Evolutionary conservation across 179 eudicot species (phyloP).

Genomic region (Corrigiola litoralis): DNA sequence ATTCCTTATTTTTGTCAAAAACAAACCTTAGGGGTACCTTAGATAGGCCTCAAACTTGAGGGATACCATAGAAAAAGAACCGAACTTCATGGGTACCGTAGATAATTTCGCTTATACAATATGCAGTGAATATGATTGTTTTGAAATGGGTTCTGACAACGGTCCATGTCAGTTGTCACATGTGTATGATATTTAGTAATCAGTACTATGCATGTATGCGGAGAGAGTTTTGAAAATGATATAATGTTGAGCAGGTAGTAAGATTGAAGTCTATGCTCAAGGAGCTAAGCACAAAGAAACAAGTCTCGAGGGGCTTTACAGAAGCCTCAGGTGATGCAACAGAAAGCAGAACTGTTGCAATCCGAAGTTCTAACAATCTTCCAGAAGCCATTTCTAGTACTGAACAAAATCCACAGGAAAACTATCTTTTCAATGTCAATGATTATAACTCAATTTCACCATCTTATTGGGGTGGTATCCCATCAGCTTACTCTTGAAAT

Average conservation of each 20-base stretch:
- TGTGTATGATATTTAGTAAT: no score
- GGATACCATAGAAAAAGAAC: no score
- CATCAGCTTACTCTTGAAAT: slow-evolving; percentile 26
- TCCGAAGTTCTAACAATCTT: slow-evolving; percentile 11
- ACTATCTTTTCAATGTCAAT: slow-evolving; percentile 28
- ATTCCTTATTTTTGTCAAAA: no score
- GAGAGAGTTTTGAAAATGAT: no score
- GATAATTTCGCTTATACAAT: no score
- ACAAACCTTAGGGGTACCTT: no score
- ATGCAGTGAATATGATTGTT: no score
- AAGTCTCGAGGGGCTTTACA: slow-evolving; percentile 29
- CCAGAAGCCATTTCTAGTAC: background rate
- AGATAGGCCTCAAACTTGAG: no score
- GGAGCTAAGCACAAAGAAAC: slow-evolving; percentile 36
- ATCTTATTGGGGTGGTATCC: slow-evolving; percentile 42
- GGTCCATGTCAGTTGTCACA: no score
- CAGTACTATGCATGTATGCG: no score
- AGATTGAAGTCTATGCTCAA: slow-evolving; percentile 45
- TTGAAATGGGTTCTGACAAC: no score
- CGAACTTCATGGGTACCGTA: no score
- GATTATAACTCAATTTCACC: slow-evolving; percentile 26
- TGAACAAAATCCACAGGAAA: slow-evolving; percentile 8
- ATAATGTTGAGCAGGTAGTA: slow-evolving; percentile 40
- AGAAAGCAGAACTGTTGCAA: slow-evolving; percentile 39
- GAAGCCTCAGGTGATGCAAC: slow-evolving; percentile 52